phyloP scores from a whole-genome alignment of 2,329 filamentous ascomycete genomes.

The Trichoderma harzianum region DNA sequence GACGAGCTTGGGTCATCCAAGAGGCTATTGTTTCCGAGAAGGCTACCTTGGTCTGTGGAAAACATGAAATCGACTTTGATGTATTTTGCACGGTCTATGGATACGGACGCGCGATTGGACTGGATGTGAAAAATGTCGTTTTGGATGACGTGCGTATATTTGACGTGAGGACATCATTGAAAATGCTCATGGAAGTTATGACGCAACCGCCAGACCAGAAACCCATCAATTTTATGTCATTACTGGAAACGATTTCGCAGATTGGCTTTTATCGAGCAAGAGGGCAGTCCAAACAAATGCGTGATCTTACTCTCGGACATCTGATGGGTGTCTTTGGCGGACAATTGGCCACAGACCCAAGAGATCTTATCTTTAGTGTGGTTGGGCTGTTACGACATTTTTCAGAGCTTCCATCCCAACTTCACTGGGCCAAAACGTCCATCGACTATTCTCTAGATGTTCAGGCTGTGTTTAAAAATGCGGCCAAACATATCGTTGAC shows the following conservation, averaged over 20 bases:
- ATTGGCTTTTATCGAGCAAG: neutral
- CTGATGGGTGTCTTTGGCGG: neutral
- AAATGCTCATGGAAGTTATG: neutral
- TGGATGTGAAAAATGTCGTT: neutral
- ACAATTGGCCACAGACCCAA: neutral
- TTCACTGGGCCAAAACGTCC: neutral
- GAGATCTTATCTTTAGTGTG: neutral
- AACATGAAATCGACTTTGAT: neutral
- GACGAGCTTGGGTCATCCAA: neutral
- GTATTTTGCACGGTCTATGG: neutral
- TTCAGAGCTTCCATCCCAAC: neutral
- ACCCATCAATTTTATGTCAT: neutral
- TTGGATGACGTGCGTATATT: neutral
- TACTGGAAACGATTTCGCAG: neutral
- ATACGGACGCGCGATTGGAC: neutral
- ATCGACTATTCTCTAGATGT: neutral
- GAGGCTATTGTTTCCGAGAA: neutral
- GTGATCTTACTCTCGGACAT: neutral
- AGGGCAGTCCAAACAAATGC: neutral
- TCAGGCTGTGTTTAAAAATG: neutral
- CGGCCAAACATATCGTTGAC: neutral
- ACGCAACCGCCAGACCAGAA: accelerated
- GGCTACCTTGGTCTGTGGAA: neutral
- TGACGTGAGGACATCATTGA: neutral
- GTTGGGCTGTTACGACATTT: neutral